These are phyloP conservation scores for Jaltomata sinuosa DNA, from an alignment of 257 asterid genomes.

Conservation along the genomic window DNA sequence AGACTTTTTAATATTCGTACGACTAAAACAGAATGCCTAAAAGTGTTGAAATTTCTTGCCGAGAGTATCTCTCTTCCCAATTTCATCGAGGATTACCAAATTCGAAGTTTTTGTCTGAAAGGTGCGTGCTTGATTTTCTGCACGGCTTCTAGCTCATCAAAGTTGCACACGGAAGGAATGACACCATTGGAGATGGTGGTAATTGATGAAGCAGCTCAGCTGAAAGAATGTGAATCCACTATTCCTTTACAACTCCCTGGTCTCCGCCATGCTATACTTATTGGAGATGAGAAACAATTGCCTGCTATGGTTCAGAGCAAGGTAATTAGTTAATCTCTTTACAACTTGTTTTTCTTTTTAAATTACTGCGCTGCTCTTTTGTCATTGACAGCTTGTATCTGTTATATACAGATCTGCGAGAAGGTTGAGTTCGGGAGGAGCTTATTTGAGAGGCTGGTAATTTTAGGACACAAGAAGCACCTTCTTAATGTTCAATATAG, in stretches of 20 bases:
- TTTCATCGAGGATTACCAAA: not conserved
- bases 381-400: not conserved
- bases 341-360: not conserved
- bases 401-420: constrained; percentile 1
- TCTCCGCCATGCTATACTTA: constrained; percentile 42
- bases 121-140: constrained; percentile 32
- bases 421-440: constrained; percentile 37
- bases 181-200: constrained; percentile 24
- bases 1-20: not conserved
- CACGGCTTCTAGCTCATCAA: constrained; percentile 44
- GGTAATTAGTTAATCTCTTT: constrained; percentile 12
- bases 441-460: constrained; percentile 51
- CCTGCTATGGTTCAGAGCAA: constrained; percentile 56
- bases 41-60: constrained; percentile 9
- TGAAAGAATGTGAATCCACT: constrained; percentile 54
- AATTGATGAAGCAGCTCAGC: constrained; percentile 68
- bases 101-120: constrained; percentile 22
- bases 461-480: constrained; percentile 31
- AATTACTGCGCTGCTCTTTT: not conserved
- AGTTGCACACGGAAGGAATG: constrained; percentile 12
- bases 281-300: constrained; percentile 58
- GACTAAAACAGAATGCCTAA: constrained; percentile 11
- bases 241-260: constrained; percentile 48
- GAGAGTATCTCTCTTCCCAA: constrained; percentile 15
- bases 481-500: constrained; percentile 50